phyloP scores from a whole-genome alignment of 108 stramenopile species.

The Nitzschia inconspicua region DNA sequence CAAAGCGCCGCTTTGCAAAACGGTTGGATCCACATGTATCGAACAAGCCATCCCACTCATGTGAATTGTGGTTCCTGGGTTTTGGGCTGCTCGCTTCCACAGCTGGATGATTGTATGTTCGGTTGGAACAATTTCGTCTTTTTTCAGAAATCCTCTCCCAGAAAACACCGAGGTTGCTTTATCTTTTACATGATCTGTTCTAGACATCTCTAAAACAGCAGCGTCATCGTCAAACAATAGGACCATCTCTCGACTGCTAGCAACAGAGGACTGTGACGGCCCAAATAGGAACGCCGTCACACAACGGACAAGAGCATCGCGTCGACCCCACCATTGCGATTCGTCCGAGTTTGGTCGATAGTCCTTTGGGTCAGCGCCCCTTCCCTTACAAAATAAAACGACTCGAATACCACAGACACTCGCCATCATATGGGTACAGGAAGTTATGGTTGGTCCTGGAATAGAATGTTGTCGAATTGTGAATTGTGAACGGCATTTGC shows the following conservation, averaged over 20 bases:
- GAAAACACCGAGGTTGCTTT: background rate
- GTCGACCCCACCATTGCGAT: conserved; percentile 61
- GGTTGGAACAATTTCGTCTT: conserved; percentile 17
- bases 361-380: conserved; percentile 48
- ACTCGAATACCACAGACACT: conserved; percentile 21
- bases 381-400: conserved; percentile 62
- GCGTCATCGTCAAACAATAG: conserved; percentile 69
- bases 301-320: conserved; percentile 76
- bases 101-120: conserved; percentile 55
- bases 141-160: background rate
- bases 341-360: conserved; percentile 72
- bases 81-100: conserved; percentile 57
- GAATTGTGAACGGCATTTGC: no score
- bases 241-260: conserved; percentile 36
- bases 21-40: conserved; percentile 22
- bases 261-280: conserved; percentile 3
- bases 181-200: background rate
- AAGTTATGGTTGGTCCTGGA: background rate
- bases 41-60: conserved; percentile 6
- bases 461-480: no score
- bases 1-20: background rate
- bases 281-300: conserved; percentile 62
- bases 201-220: conserved; percentile 24
- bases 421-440: background rate
- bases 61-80: background rate